Percentiles rank a stretch among this genome's conserved stretches.
phyloP scores from a whole-genome alignment of 768 basidiomycete species.

The Cyathus striatus region DNA sequence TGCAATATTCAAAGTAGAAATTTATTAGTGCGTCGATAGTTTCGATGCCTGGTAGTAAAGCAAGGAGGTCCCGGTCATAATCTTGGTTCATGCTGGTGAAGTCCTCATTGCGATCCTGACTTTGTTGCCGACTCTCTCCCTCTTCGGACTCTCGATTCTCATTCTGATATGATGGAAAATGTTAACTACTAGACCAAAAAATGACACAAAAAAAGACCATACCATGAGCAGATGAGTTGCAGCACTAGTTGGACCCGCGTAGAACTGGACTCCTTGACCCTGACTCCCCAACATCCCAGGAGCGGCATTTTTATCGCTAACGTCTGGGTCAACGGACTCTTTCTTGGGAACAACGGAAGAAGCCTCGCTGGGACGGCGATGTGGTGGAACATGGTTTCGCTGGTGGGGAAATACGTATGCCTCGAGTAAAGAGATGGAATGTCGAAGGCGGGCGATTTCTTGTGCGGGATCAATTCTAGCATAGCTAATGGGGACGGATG shows the following conservation, averaged over 20 bases:
- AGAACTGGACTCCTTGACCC: constrained; percentile 57
- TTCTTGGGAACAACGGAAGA: constrained; percentile 44
- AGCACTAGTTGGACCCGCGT: constrained; percentile 75
- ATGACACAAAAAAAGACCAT: constrained; percentile 12
- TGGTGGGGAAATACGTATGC: constrained; percentile 47
- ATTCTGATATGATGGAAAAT: constrained; percentile 25
- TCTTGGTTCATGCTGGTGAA: constrained; percentile 39
- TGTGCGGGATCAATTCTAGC: constrained; percentile 56
- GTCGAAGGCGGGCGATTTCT: constrained; percentile 64
- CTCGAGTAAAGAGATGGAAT: constrained; percentile 65
- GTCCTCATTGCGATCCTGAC: constrained; percentile 46
- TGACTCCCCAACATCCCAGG: constrained; percentile 69
- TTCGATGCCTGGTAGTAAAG: constrained; percentile 57
- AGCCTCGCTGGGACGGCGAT: constrained; percentile 31
- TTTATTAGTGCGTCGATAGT: constrained; percentile 68
- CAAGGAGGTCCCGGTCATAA: constrained; percentile 72
- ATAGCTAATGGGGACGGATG: constrained; percentile 28
- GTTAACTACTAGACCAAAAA: constrained; percentile 8
- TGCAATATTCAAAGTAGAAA: constrained; percentile 84
- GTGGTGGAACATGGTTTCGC: constrained; percentile 23
- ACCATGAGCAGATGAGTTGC: constrained; percentile 67
- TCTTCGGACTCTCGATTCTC: constrained; percentile 49
- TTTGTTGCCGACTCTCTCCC: constrained; percentile 44
- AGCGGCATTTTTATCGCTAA: constrained; percentile 37
- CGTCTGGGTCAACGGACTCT: constrained; percentile 43